phyloP scores from a whole-genome alignment of 2,329 filamentous ascomycete species.

The Colletotrichum gigasporum region DNA sequence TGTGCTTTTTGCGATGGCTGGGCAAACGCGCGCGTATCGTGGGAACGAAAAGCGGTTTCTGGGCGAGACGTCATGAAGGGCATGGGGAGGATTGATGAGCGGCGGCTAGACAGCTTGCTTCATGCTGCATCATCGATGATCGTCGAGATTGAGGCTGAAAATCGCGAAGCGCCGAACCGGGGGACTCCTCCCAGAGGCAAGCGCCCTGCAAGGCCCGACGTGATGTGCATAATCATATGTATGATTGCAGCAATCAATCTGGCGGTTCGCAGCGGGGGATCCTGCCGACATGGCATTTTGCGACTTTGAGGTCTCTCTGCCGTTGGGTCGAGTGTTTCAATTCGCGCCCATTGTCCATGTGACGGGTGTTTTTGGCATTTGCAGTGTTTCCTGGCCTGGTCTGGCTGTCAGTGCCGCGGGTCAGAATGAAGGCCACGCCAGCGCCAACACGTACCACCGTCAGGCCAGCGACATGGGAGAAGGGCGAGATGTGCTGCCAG shows the following conservation, averaged over 20 bases:
- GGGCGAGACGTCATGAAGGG: neutral
- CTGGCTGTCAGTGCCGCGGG: neutral
- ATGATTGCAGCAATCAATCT: conserved; percentile 12
- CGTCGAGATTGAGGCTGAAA: conserved; percentile 17
- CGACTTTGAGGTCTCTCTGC: neutral
- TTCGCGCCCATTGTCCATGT: neutral
- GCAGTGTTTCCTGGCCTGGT: neutral
- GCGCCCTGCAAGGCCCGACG: conserved; percentile 13
- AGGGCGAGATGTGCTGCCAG: neutral
- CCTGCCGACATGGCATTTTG: neutral
- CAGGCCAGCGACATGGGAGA: neutral
- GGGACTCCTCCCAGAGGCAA: neutral
- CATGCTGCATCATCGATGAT: neutral
- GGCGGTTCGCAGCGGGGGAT: neutral
- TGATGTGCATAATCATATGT: conserved; percentile 12
- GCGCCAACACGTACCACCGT: conserved; percentile 8
- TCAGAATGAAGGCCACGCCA: neutral
- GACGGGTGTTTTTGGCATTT: neutral
- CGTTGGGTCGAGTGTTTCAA: conserved; percentile 2
- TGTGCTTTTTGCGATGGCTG: neutral
- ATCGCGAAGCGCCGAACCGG: conserved; percentile 4
- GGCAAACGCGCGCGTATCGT: neutral
- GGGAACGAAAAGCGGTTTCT: neutral
- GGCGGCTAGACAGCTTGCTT: neutral
- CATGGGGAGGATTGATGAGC: neutral